Evolutionary conservation across 2,329 filamentous ascomycete genomes (phyloP).

Genomic region (Ophiocordyceps australis): DNA sequence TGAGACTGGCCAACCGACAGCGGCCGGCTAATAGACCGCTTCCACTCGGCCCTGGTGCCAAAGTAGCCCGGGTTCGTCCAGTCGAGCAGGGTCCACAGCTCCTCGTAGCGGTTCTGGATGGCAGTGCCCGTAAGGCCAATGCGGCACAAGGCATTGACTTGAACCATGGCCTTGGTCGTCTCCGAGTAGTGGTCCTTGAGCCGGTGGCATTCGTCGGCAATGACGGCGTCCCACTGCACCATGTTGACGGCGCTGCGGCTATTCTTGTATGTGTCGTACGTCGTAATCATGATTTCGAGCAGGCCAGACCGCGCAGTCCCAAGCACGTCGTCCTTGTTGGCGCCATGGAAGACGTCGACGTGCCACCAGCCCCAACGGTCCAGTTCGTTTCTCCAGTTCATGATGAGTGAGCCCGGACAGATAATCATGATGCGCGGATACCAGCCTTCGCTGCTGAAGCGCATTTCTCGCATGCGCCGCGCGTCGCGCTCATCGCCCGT

Average conservation of each 20-base stretch:
- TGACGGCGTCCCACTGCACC: slow-evolving; percentile 80
- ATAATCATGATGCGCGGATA: slow-evolving; percentile 67
- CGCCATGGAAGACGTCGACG: slow-evolving; percentile 63
- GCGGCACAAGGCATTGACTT: slow-evolving; percentile 78
- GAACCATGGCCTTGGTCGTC: slow-evolving; percentile 72
- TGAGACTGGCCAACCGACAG: slow-evolving; percentile 82
- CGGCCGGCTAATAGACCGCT: slow-evolving; percentile 56
- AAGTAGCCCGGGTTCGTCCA: slow-evolving; percentile 80
- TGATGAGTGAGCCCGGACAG: slow-evolving; percentile 73
- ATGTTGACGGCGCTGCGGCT: slow-evolving; percentile 58
- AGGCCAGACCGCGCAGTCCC: slow-evolving; percentile 57
- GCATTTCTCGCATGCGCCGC: slow-evolving; percentile 76
- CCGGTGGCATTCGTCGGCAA: slow-evolving; percentile 85
- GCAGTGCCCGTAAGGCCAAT: slow-evolving; percentile 90
- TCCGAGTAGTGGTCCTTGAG: slow-evolving; percentile 68
- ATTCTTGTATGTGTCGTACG: slow-evolving; percentile 79
- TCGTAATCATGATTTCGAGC: slow-evolving; percentile 84
- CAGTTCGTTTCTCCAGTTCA: slow-evolving; percentile 82
- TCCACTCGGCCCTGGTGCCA: slow-evolving; percentile 55
- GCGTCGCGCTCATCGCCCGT: slow-evolving; percentile 72
- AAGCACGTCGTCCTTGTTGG: slow-evolving; percentile 47
- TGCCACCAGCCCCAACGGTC: slow-evolving; percentile 94
- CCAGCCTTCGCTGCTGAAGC: slow-evolving; percentile 46
- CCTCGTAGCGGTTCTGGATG: slow-evolving; percentile 95
- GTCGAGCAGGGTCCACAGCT: slow-evolving; percentile 88